Base-by-base conservation (phyloP, 2,329 filamentous ascomycete species). In the Fusarium solani-melongenae region DNA sequence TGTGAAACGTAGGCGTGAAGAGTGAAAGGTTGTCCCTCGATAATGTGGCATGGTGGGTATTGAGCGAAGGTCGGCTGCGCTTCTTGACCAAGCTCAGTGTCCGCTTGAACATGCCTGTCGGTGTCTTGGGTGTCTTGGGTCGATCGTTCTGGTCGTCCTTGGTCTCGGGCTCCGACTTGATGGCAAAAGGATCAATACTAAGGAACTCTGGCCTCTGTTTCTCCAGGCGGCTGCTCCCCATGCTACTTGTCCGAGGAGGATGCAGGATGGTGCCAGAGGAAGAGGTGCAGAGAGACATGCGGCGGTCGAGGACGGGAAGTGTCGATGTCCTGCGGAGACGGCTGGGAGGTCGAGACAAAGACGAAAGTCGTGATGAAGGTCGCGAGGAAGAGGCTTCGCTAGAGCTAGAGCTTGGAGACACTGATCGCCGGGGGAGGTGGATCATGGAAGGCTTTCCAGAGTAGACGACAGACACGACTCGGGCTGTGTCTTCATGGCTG, bases 401-500 rank as follows among this genome's bases (percentile, higher is more conserved):
- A 11, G 82, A 27, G 33, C 53, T 60, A 34, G 61, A 83, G 68
- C 79, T 82, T 11, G 85, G 83, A 6, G 87, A 85, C 10, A 81
- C 73, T n/a, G 86, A 86, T 69, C 86, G 81, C 61, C 83, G 81
- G 34, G 82, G 81, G 17, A 91, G 82, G 71, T 90, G 83, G 67
- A 90, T 84, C 14, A 92, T 84, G 53, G 85, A 88, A 6, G 90
- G 90, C 81, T 89, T 91, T 66, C 89, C 89, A 4, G 87, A 84
- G 69, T 87, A 90, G 64, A 90, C 83, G 41, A 92, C 88, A 1
- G 89, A 89, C 14, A 92, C 88, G 2, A 87, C 84, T 61, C 88
- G 85, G 9, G 90, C 90, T 6, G 86, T 91, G 72, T 87, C 87
- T 79, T 90, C 86, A 72, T 87, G 86, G 76, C 85, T 87, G 62